These are phyloP conservation scores for Globisporangium alternatum DNA, from an alignment of 352 stramenopile genomes.

Conservation along the genomic window DNA sequence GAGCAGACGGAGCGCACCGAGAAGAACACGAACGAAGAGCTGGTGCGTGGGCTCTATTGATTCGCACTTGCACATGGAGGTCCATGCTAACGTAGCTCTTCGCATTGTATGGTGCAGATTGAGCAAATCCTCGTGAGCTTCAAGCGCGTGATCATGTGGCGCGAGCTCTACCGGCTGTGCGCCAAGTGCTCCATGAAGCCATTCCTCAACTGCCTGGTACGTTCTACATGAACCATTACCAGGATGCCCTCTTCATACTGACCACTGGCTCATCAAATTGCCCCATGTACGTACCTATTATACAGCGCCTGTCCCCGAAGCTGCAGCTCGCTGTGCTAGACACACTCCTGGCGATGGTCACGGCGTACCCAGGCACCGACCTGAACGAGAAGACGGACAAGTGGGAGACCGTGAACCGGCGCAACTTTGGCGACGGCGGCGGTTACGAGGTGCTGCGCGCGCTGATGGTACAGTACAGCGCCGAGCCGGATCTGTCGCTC, in stretches of 20 bases:
- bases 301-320: constrained; percentile 45
- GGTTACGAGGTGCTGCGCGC: constrained; percentile 69
- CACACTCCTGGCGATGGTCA: constrained; percentile 62
- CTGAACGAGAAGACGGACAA: constrained; percentile 62
- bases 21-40: constrained; percentile 44
- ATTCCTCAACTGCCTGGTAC: constrained; percentile 68
- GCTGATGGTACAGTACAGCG: constrained; percentile 64
- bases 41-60: constrained; percentile 26
- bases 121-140: constrained; percentile 66
- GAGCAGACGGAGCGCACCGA: constrained; percentile 58
- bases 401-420: constrained; percentile 70
- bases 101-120: constrained; percentile 31
- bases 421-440: constrained; percentile 69
- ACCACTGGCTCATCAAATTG: background rate
- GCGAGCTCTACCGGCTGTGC: constrained; percentile 76
- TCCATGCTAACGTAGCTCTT: background rate
- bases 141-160: constrained; percentile 72
- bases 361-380: constrained; percentile 46
- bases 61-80: background rate
- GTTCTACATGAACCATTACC: constrained; percentile 2
- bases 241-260: background rate
- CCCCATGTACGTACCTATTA: background rate
- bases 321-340: constrained; percentile 57
- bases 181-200: constrained; percentile 83
- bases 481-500: constrained; percentile 13